phyloP scores from a whole-genome alignment of 1,139 yeast genomes.

The Arxiozyma slooffiae region DNA sequence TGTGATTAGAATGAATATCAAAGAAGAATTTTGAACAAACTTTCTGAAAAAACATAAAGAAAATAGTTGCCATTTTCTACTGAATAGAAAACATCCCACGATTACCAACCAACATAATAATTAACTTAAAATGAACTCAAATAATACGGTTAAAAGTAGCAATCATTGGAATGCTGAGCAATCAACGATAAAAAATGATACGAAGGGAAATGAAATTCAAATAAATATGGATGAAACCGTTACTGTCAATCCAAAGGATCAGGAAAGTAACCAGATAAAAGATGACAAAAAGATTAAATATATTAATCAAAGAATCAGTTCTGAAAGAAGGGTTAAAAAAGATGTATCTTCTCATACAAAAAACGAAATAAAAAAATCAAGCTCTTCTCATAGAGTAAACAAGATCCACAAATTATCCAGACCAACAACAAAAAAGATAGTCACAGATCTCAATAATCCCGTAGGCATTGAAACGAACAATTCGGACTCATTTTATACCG shows the following conservation, averaged over 20 bases:
- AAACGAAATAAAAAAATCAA: neutral
- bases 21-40: neutral
- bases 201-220: neutral
- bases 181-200: neutral
- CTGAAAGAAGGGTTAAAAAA: neutral
- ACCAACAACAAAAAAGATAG: neutral
- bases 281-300: neutral
- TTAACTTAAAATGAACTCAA: neutral
- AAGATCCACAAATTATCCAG: neutral
- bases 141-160: too few relatives aligned
- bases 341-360: neutral
- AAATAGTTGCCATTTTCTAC: too few relatives aligned
- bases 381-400: neutral
- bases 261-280: neutral
- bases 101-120: neutral
- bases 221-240: neutral
- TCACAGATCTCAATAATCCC: neutral
- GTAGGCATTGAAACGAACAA: neutral
- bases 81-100: neutral
- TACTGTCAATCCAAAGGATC: neutral
- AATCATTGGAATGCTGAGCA: neutral
- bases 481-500: slow-evolving; percentile 17
- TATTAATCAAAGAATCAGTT: neutral
- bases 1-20: neutral
- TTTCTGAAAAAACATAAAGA: neutral